Evolutionary conservation across 2,329 filamentous ascomycete species (phyloP).

Genomic region (Fusarium circinatum): DNA sequence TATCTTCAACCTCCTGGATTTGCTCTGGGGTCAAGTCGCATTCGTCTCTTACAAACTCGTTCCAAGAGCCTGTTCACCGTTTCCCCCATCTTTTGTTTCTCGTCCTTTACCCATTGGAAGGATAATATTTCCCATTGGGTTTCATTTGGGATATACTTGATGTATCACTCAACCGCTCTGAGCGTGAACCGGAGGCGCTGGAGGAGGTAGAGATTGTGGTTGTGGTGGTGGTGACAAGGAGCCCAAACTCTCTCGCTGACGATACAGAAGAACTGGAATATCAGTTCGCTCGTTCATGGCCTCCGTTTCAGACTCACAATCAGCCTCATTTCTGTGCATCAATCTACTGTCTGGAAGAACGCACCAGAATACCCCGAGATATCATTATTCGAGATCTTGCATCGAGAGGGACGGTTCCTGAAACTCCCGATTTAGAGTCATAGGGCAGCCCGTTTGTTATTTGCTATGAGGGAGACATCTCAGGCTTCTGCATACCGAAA

Average conservation of each 20-base stretch:
- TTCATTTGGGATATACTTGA: not conserved
- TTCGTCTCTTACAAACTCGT: not conserved
- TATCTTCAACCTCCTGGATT: not conserved
- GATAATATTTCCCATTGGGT: too few relatives aligned
- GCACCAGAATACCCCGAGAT: not conserved
- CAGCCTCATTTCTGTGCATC: not conserved
- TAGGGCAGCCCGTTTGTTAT: not conserved
- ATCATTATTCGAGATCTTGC: not conserved
- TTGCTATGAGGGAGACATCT: rapidly evolving
- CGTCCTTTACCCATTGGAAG: too few relatives aligned
- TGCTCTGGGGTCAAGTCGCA: not conserved
- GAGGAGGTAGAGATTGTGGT: too few relatives aligned
- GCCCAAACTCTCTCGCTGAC: not conserved
- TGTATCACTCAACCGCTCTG: not conserved
- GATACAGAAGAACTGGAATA: not conserved
- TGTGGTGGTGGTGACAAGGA: not conserved
- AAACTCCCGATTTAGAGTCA: not conserved
- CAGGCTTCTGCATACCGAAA: not conserved
- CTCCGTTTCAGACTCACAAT: too few relatives aligned
- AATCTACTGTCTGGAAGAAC: not conserved
- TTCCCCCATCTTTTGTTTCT: not conserved
- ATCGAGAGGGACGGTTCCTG: not conserved
- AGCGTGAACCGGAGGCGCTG: too few relatives aligned
- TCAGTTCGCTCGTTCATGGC: too few relatives aligned
- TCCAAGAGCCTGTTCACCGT: not conserved